A percentile compares a stretch with the other conserved stretches of the same genome.
phyloP scores from a whole-genome alignment of 768 basidiomycete genomes.

The Tulasnella sp. region DNA sequence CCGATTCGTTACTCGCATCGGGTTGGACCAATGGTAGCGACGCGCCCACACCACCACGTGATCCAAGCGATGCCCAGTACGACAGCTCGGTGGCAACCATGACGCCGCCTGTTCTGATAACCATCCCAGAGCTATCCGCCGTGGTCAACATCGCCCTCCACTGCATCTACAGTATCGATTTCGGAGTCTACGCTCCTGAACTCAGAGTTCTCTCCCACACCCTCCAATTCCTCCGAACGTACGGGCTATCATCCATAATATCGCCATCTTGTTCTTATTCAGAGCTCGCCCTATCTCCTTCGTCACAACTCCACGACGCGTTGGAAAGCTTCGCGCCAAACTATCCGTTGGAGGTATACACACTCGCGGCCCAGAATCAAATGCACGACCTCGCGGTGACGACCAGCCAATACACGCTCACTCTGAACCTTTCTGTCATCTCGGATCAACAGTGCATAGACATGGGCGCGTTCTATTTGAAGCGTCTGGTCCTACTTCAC shows the following conservation, averaged over 20 bases:
- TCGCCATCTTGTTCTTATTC: too few species aligned
- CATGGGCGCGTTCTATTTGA: conserved; percentile 68
- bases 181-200: conserved; percentile 22
- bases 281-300: conserved; percentile 29
- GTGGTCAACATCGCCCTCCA: conserved; percentile 20
- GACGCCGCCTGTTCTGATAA: conserved; percentile 30
- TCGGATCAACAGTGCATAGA: conserved; percentile 57
- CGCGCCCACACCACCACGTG: not conserved
- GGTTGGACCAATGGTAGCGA: too few species aligned
- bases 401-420: conserved; percentile 62
- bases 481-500: conserved; percentile 72
- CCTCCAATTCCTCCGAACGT: conserved; percentile 45
- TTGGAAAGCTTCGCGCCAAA: conserved; percentile 58
- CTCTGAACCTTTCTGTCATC: conserved; percentile 52
- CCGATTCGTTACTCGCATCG: not conserved
- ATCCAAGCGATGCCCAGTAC: not conserved
- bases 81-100: not conserved
- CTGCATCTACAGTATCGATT: conserved; percentile 15
- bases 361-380: conserved; percentile 54
- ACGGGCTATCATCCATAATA: too few species aligned
- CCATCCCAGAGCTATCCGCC: conserved; percentile 42
- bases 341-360: conserved; percentile 59
- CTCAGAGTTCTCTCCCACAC: conserved; percentile 46
- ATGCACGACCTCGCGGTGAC: conserved; percentile 64
- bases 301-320: conserved; percentile 20